phyloP scores from a whole-genome alignment of 2,329 filamentous ascomycete genomes.

The Dactylellina leptospora region DNA sequence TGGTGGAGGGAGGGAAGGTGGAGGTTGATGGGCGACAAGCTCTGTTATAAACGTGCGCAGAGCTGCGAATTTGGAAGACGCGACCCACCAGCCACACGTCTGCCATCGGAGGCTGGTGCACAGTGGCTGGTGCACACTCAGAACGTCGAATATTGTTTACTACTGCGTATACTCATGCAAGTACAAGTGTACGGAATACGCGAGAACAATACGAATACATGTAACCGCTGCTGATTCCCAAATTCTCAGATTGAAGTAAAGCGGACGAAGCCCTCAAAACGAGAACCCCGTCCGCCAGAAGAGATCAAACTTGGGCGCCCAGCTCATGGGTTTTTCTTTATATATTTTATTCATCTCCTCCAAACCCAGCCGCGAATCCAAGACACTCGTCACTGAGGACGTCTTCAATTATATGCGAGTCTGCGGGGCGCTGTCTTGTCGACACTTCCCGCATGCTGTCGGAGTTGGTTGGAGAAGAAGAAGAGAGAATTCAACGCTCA shows the following conservation, averaged over 20 bases:
- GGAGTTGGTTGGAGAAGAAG: conserved; percentile 39
- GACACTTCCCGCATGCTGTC: conserved; percentile 25
- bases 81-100: conserved; percentile 37
- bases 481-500: conserved; percentile 23
- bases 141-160: background rate
- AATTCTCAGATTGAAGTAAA: conserved; percentile 51
- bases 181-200: conserved; percentile 1
- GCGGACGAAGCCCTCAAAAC: conserved; percentile 47
- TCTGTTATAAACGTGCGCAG: conserved; percentile 29
- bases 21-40: conserved; percentile 1
- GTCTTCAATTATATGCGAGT: conserved; percentile 20
- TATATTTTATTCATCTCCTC: conserved; percentile 45
- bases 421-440: background rate
- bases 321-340: conserved; percentile 50
- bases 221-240: conserved; percentile 54
- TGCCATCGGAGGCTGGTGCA: conserved; percentile 1
- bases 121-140: background rate
- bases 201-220: conserved; percentile 1
- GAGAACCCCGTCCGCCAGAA: conserved; percentile 32
- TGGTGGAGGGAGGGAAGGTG: background rate
- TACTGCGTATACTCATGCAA: background rate
- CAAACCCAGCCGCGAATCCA: conserved; percentile 27
- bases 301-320: conserved; percentile 54
- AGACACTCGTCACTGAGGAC: conserved; percentile 14
- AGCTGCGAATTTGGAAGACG: conserved; percentile 46